Percentiles rank a stretch among this genome's conserved stretches.
These are phyloP conservation scores for Gonium pectorale DNA, from an alignment of 139 green algal genomes.

Conservation along the genomic window DNA sequence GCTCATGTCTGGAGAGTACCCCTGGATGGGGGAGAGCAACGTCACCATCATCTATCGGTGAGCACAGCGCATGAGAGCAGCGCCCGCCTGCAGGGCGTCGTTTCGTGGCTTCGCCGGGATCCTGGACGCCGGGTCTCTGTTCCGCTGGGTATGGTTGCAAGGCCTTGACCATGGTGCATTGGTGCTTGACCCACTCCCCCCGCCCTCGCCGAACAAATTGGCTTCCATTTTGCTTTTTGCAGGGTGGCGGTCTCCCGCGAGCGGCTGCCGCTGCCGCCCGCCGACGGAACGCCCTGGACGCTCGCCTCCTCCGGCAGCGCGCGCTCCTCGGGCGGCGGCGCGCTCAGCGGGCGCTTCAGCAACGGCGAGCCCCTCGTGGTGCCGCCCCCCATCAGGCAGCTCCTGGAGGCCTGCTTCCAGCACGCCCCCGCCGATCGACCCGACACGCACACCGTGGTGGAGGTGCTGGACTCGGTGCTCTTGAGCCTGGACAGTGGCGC, in stretches of 20 bases:
- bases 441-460: constrained; percentile 56
- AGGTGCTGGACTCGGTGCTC: constrained; percentile 33
- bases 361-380: constrained; percentile 49
- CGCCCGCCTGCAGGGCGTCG: too few relatives aligned
- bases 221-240: not conserved
- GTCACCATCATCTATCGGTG: constrained; percentile 60
- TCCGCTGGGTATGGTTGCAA: too few relatives aligned
- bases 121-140: too few relatives aligned
- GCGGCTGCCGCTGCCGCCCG: constrained; percentile 37
- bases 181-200: too few relatives aligned
- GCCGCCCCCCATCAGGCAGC: constrained; percentile 49
- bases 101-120: too few relatives aligned
- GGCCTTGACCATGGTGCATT: too few relatives aligned
- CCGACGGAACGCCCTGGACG: not conserved
- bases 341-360: constrained; percentile 48
- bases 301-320: not conserved
- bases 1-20: constrained; percentile 58
- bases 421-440: constrained; percentile 61
- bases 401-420: constrained; percentile 75
- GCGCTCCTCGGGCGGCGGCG: not conserved
- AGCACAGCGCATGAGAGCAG: too few relatives aligned
- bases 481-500: not conserved
- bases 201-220: too few relatives aligned
- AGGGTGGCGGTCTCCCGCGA: constrained; percentile 22
- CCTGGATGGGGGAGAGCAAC: constrained; percentile 52